Conservation (phyloP, 2,329 filamentous ascomycete genomes). For the Juglanconis sp. region DNA sequence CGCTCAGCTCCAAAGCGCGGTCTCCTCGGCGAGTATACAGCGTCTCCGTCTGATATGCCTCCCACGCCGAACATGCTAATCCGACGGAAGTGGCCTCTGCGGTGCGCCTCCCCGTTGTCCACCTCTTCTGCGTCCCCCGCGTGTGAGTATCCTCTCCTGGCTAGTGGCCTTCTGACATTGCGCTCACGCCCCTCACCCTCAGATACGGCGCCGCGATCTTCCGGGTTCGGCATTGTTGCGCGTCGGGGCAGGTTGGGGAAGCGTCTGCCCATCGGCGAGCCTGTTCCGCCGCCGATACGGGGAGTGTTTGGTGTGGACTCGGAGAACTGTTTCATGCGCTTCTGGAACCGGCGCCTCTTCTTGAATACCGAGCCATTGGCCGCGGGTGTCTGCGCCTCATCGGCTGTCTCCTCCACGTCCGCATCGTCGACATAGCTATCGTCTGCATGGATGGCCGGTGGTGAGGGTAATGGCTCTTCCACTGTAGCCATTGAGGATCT, state of each 20-base stretch:
- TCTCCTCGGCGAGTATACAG: slow-evolving; percentile 49
- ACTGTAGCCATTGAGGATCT: slow-evolving; percentile 10
- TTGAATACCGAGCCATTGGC: slow-evolving; percentile 49
- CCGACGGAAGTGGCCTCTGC: slow-evolving; percentile 58
- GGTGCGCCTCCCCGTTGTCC: slow-evolving; percentile 33
- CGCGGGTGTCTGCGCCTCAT: slow-evolving; percentile 56
- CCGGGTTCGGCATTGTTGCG: slow-evolving; percentile 62
- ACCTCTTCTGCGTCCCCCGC: slow-evolving; percentile 43
- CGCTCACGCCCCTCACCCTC: slow-evolving; percentile 72
- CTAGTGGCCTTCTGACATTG: slow-evolving; percentile 1
- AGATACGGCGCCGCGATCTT: slow-evolving; percentile 63
- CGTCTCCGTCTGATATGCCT: slow-evolving; percentile 60
- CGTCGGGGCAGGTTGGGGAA: slow-evolving; percentile 59
- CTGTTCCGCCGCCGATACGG: slow-evolving; percentile 40
- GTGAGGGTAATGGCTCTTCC: slow-evolving; percentile 20
- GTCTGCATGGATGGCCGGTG: slow-evolving; percentile 41
- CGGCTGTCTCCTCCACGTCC: slow-evolving; percentile 82
- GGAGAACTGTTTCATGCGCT: slow-evolving; percentile 49
- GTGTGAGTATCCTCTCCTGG: slow-evolving; percentile 14
- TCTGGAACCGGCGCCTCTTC: slow-evolving; percentile 61
- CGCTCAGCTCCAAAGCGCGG: slow-evolving; percentile 63
- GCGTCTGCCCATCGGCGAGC: slow-evolving; percentile 41
- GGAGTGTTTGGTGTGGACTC: slow-evolving; percentile 67
- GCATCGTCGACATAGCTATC: slow-evolving; percentile 67
- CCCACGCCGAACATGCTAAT: slow-evolving; percentile 63